phyloP scores from a whole-genome alignment of 257 asterid species.

The Solanum ossicruentum region DNA sequence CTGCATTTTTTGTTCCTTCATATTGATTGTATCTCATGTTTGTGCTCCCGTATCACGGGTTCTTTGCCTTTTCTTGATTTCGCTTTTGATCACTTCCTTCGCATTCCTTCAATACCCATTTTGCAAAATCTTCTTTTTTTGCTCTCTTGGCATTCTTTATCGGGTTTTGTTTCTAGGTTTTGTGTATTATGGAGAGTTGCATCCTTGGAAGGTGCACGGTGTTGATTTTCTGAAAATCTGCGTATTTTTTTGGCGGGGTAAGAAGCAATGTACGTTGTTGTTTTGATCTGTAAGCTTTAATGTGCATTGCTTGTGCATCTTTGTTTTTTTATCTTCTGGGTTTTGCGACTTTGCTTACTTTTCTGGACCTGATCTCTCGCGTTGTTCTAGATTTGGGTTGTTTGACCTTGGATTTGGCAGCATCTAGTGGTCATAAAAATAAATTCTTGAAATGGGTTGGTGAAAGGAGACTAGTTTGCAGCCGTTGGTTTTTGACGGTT shows the following conservation, averaged over 20 bases:
- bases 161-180: neutral
- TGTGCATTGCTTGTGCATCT: neutral
- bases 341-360: neutral
- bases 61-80: neutral
- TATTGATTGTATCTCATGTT: neutral
- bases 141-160: neutral
- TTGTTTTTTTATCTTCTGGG: neutral
- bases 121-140: neutral
- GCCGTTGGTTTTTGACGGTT: neutral
- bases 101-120: neutral
- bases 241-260: neutral
- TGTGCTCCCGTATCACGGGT: neutral
- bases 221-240: neutral
- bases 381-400: neutral
- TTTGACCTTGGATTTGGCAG: neutral
- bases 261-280: neutral
- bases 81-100: neutral
- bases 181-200: neutral
- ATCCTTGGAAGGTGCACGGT: neutral
- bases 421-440: neutral
- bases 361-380: neutral
- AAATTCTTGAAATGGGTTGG: neutral
- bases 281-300: neutral
- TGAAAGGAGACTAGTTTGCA: neutral
- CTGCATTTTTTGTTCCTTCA: neutral